Percentiles rank a stretch among this genome's conserved stretches.
These are phyloP conservation scores for Rhynchosporium secalis DNA, from an alignment of 2,329 filamentous ascomycete species.

Conservation along the genomic window DNA sequence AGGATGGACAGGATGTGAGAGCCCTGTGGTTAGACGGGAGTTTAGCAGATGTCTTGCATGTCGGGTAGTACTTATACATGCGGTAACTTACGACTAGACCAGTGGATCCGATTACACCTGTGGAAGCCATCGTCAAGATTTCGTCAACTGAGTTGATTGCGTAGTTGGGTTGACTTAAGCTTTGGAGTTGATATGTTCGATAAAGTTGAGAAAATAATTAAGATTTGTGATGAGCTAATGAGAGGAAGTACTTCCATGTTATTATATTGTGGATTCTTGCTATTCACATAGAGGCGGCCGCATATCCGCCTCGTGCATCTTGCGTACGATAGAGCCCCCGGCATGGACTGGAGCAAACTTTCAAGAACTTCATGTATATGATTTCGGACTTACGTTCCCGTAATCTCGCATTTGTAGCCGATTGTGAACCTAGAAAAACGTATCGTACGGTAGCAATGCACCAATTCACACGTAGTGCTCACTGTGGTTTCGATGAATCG, in stretches of 20 bases:
- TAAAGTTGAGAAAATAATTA: not conserved
- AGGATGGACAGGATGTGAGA: slow-evolving; percentile 71
- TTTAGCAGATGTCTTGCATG: slow-evolving; percentile 16
- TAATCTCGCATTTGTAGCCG: too few species aligned
- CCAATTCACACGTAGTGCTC: too few species aligned
- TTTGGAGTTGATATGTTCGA: not conserved
- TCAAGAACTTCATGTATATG: not conserved
- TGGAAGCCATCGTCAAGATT: slow-evolving; percentile 11
- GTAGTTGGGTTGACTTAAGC: not conserved
- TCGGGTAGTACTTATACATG: not conserved
- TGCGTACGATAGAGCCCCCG: not conserved
- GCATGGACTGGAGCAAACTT: not conserved
- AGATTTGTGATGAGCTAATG: not conserved
- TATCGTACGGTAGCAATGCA: too few species aligned
- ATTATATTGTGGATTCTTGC: not conserved
- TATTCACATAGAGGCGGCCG: not conserved
- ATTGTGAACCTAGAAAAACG: too few species aligned
- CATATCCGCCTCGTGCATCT: not conserved
- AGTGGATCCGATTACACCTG: slow-evolving; percentile 38
- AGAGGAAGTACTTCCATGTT: not conserved
- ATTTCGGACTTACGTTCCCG: not conserved
- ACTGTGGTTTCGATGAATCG: too few species aligned
- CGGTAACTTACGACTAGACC: slow-evolving; percentile 48
- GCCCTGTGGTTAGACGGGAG: slow-evolving; percentile 47
- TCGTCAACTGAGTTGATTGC: not conserved